Base-by-base conservation (phyloP, 2,329 filamentous ascomycete species). In the Epichloe festucae region DNA sequence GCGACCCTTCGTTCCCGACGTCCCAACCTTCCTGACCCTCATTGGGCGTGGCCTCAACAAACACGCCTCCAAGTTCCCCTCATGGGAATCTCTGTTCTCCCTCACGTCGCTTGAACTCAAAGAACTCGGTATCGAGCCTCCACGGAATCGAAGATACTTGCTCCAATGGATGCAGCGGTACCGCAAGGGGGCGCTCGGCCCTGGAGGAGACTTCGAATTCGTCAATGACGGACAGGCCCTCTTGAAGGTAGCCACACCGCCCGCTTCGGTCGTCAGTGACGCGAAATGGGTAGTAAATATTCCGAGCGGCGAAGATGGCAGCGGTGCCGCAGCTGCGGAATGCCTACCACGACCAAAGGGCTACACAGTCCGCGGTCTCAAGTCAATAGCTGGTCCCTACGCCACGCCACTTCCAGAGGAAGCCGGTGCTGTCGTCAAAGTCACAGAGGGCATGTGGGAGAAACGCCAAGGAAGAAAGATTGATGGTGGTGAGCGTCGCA, bases 381-480 rank as follows among this genome's bases (percentile, higher is more conserved):
- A 77, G 60, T 81, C 77, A 34, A 89, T 97, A 58, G 76, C 75
- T 21, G 91, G 91, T 0, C 87, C 87, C 2, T 85, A 82, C 60
- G 78, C 89, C 5, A 73, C 84, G 63, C 80, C 82, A 4, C 64
- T 90, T 31, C 83, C 85, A 67, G 79, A 78, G 1, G 77, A 79
- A 1, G 70, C 73, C 41, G 82, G 80, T 8, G 87, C 84, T 11
- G 73, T 76, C 49, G 75, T 97, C 58, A 74, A 76, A 56, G 77
- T 87, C 21, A 81, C 83, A 52, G 90, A 96, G 67, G 89, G 91
- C 10, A 85, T 97, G 74, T 97, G 91, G 93, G 91, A 97, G 73
- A 76, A 89, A 62, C 84, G 78, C 65, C 78, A 84, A 61, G 91
- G 93, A 31, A 81, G 82, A 63, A 97, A 97, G 82, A 84, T 98